Base-by-base conservation (phyloP, 331 rosid genomes). In the Quercus tomentella region DNA sequence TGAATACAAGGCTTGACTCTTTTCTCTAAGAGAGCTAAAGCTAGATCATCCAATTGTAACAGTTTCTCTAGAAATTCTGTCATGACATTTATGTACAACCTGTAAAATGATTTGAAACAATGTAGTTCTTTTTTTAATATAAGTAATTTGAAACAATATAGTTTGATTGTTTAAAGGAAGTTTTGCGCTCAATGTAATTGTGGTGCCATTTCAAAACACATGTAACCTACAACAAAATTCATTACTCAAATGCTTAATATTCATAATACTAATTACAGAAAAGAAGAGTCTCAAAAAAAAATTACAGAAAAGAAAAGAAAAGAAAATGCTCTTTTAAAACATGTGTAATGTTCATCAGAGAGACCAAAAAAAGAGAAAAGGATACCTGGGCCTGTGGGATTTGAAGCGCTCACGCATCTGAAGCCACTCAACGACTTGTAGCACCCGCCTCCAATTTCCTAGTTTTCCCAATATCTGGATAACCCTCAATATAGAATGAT, bases 351-450 rank as follows among this genome's bases (percentile, higher is more conserved):
- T 23, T 56, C 41, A 73, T 33, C 9, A 23, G 43, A 55, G 33
- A 33, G 45, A n/a, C 31, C 49, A 54, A 49, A 51, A 80, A 26
- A 78, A 43, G 74, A 74, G 51, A 73, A 33, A 58, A 22, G 57
- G 25, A 21, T 75, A 95, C 98, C 96, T 90, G 61, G 82, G 89
- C 76, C 89, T 92, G 85, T 88, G 85, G 75, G 97, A 90, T 85
- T 90, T 85, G 86, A 92, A 95, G 55, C 90, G 94, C 77, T 91
- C 96, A 84, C 92, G 92, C 82, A 78, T 89, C 88, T 92, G 97
- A 90, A 94, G 97, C 97, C 98, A 94, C 84, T 95, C 97, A 60
- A 92, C 89, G 75, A 95, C 91, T 84, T 89, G 97, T 81, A 95
- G 80, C 77, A 91, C 97, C 82, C 97, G 87, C 84, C 86, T 88